These are phyloP conservation scores for Adansonia gregorii DNA, from an alignment of 441 rosid genomes.

Conservation along the genomic window DNA sequence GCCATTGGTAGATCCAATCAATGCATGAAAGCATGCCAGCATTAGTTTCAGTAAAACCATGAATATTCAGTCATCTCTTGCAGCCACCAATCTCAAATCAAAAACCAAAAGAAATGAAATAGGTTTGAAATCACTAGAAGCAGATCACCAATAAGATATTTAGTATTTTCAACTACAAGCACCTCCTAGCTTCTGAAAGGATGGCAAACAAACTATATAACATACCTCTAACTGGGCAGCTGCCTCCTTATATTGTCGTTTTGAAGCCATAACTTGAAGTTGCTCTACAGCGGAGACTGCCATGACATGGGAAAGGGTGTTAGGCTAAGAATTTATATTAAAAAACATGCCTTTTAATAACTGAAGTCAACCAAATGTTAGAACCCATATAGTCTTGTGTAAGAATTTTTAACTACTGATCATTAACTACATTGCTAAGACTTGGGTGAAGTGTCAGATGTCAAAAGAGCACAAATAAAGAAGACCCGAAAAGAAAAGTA, in stretches of 20 bases:
- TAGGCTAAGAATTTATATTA: constrained; percentile 23
- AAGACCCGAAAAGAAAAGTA: neutral
- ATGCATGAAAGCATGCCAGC: constrained; percentile 2
- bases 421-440: neutral
- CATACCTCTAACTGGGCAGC: constrained; percentile 99
- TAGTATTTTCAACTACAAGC: neutral
- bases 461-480: neutral
- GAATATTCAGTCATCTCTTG: constrained; percentile 5
- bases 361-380: neutral
- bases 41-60: constrained; percentile 6
- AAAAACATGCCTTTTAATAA: neutral
- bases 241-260: constrained; percentile 96
- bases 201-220: constrained; percentile 8
- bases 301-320: constrained; percentile 34
- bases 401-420: constrained; percentile 1
- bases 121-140: neutral
- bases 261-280: constrained; percentile 98
- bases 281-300: constrained; percentile 99
- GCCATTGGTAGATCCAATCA: constrained; percentile 15
- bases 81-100: constrained; percentile 15
- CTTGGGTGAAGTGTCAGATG: constrained; percentile 1
- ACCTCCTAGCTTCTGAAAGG: constrained; percentile 3
- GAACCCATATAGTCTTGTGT: neutral
- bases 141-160: neutral
- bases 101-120: constrained; percentile 9